Conservation (phyloP, 495 filamentous ascomycete species). For the Hyaloscypha bicolor region DNA sequence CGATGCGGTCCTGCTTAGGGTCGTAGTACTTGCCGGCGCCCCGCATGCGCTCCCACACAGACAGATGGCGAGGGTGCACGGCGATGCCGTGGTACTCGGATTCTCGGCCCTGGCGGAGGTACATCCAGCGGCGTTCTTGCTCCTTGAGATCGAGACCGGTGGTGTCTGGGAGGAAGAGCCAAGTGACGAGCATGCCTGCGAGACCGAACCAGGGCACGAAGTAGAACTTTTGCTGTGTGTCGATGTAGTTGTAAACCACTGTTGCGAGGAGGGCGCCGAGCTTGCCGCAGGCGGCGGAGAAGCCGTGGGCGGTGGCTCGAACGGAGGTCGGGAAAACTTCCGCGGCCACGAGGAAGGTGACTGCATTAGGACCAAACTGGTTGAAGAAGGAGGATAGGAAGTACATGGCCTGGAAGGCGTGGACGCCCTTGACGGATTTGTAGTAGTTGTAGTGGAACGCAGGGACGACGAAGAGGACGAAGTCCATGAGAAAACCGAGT, state of each 20-base stretch:
- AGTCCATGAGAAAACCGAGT: constrained; percentile 81
- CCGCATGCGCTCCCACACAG: constrained; percentile 72
- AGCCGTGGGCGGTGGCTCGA: constrained; percentile 85
- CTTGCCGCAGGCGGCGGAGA: constrained; percentile 84
- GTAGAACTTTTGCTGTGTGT: constrained; percentile 73
- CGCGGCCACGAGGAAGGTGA: constrained; percentile 88
- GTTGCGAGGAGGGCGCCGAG: constrained; percentile 72
- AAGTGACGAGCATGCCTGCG: constrained; percentile 74
- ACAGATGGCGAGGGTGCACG: constrained; percentile 82
- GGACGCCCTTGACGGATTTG: constrained; percentile 62
- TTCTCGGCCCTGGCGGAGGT: constrained; percentile 71
- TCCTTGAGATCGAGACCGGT: constrained; percentile 95
- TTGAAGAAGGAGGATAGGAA: constrained; percentile 82
- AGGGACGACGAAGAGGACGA: constrained; percentile 83
- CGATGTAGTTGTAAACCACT: constrained; percentile 88
- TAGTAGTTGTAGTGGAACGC: constrained; percentile 84
- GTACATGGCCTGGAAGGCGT: constrained; percentile 88
- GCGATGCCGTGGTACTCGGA: constrained; percentile 87
- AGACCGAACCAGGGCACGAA: constrained; percentile 93
- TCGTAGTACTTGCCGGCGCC: constrained; percentile 77
- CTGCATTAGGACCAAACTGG: constrained; percentile 89
- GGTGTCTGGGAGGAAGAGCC: constrained; percentile 85
- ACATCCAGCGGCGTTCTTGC: constrained; percentile 86
- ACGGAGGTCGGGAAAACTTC: constrained; percentile 90
- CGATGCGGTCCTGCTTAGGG: constrained; percentile 72